Base-by-base conservation (phyloP, 345 rosid genomes). In the Cochlearia excelsa region DNA sequence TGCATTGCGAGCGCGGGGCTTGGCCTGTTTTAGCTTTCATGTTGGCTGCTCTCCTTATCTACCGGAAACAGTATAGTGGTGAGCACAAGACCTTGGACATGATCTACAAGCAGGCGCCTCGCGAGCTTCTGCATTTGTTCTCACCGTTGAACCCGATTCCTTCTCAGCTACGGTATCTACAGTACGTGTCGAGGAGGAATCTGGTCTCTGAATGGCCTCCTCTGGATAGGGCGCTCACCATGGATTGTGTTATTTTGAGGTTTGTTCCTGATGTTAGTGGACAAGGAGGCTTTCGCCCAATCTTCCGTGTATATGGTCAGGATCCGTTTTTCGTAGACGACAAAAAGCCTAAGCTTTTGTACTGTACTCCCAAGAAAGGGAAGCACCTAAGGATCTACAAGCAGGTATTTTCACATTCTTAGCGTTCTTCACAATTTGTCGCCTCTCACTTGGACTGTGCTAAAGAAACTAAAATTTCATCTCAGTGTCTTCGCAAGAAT, bases 121-220 rank as follows among this genome's bases (percentile, higher is more conserved):
- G 83, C 9, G 97, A 92, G 78, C 94, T 88, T 69, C 74, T 92
- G 76, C 84, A 80, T 31, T 54, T 83, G 54, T 78, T 86, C 53
- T 84, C 95, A 7, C 83, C 97, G 3, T 65, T 92, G 67, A 86
- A 88, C 79, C 98, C 95, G 2, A 43, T 83, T 26, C 98, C 95
- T 66, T 92, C 97, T 49, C 98, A 92, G 59, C 66, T 81, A 59
- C 80, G 98, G 59, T 88, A 92, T 74, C 80, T 88, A 40, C 95
- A 92, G 72, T 92, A 88, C 35, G 81, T 92, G 56, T 86, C 91
- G 0, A 86, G 98, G 67, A 92, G 98, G 84, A 86, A 84, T 62
- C 75, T 88, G 62, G 87, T 79, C 66, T 68, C 87, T 8, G 84
- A 88, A 63, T 92, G 98, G 98, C 98, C 98, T 69, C 95, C 95